Evolutionary conservation across 116 monocot genomes (phyloP), one percentile per base, ranked within the genome.

Genomic region (Iris pallida): DNA sequence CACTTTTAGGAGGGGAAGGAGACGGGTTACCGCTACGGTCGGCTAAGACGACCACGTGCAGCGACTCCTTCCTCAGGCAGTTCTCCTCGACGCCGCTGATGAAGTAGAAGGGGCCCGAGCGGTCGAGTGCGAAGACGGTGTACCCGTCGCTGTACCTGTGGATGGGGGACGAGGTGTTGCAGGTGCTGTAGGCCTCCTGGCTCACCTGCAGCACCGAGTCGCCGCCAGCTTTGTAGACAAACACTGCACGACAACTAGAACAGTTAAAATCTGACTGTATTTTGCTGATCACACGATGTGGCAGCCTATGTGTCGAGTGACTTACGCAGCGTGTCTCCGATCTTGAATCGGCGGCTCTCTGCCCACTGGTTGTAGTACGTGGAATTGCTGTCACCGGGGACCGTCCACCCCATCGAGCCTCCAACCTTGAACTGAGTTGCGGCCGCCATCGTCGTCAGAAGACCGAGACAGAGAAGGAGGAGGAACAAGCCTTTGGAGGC

Each of bases 101-200:
- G 90, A 95, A 95, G 79, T 76, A 90, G 80, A 73, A 81, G 4
- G 79, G 55, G 0, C 94, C 90, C 0, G 90, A 79, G 3, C 42
- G 73, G 52, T 71, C 68, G 15, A 95, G 62, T n/a, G 65, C 66
- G 85, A 85, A 76, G 7, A 83, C 83, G 8, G 85, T 87, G 79
- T 87, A 76, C 41, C 90, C 90, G 62, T 79, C 80, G 47, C 55
- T 68, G 30, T 71, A 82, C 18, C 41, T 86, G 0, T 54, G 7
- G 49, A 82, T 66, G 72, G 61, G 79, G 6, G 73, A 60, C 45
- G 69, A 56, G 8, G 86, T 81, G 82, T 79, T 86, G 79, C 82
- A 86, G 48, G 55, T 62, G 61, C 61, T 61, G 55, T 86, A 82
- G 18, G 72, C 75, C 0, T 68, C 68, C 18, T 46, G 40, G n/a